phyloP scores from a whole-genome alignment of 495 filamentous ascomycete species.

The Cercophora sp. region DNA sequence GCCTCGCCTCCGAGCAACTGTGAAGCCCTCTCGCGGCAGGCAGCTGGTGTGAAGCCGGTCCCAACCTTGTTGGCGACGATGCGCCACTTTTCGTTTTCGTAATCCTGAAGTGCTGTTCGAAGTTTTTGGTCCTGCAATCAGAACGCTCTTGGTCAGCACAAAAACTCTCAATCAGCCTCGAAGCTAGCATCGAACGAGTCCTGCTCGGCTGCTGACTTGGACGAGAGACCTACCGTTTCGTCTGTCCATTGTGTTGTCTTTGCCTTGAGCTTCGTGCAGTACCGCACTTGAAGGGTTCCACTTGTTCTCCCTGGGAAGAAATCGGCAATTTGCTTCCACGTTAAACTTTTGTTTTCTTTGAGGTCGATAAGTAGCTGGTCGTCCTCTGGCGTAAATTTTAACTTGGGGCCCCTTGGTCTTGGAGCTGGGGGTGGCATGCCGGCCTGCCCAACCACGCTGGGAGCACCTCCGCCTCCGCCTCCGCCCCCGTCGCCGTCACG shows the following conservation, averaged over 20 bases:
- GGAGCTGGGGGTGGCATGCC: conserved; percentile 80
- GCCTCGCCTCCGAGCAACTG: conserved; percentile 49
- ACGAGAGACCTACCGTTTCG: conserved; percentile 64
- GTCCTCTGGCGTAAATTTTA: conserved; percentile 88
- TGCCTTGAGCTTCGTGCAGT: conserved; percentile 89
- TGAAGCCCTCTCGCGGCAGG: conserved; percentile 75
- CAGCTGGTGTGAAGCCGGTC: conserved; percentile 74
- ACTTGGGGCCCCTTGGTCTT: conserved; percentile 73
- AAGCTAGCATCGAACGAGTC: neutral
- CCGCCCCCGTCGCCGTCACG: conserved; percentile 44
- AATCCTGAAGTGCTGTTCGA: conserved; percentile 74
- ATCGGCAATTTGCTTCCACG: conserved; percentile 94
- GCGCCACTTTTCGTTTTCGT: conserved; percentile 87
- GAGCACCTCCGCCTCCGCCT: conserved; percentile 46
- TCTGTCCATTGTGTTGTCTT: conserved; percentile 91
- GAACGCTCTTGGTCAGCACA: neutral
- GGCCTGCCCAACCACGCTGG: conserved; percentile 71
- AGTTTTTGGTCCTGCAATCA: conserved; percentile 66
- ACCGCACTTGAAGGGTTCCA: conserved; percentile 85
- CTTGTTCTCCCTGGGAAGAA: conserved; percentile 87
- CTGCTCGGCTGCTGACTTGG: neutral
- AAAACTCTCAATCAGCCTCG: neutral
- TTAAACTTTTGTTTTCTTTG: conserved; percentile 87
- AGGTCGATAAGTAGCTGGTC: conserved; percentile 78
- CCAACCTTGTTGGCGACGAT: conserved; percentile 84